Percentiles rank a stretch among this genome's conserved stretches.
These are phyloP conservation scores for Funneliformis caledonium DNA, from an alignment of 371 early-diverging fungal species.

Conservation along the genomic window DNA sequence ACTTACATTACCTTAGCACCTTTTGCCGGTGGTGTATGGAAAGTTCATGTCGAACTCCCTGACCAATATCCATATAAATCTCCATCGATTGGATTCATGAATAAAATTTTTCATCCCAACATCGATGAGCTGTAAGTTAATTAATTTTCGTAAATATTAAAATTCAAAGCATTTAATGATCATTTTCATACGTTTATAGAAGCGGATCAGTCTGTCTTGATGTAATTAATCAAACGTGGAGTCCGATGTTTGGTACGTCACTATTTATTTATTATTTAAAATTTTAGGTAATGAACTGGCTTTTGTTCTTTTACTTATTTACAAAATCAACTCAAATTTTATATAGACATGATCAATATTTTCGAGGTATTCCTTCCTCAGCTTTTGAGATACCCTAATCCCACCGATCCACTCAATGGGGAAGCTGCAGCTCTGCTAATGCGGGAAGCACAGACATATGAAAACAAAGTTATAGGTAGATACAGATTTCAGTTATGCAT, in stretches of 20 bases:
- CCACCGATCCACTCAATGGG: constrained; percentile 99
- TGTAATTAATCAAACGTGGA: constrained; percentile 99
- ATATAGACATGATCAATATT: constrained; percentile 94
- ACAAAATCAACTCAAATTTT: neutral
- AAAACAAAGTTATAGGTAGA: constrained; percentile 91
- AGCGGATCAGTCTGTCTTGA: constrained; percentile 99
- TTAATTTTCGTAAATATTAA: neutral
- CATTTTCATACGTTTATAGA: constrained; percentile 50
- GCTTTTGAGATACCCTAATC: constrained; percentile 97
- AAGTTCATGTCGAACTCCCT: constrained; percentile 97
- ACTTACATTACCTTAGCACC: constrained; percentile 69
- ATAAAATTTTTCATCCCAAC: constrained; percentile 99
- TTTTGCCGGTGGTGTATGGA: constrained; percentile 95
- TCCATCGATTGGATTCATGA: constrained; percentile 99
- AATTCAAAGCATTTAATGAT: constrained; percentile 9
- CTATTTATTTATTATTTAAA: neutral
- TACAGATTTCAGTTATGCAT: neutral
- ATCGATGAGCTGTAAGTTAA: constrained; percentile 96
- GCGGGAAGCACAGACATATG: constrained; percentile 92
- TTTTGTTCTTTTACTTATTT: neutral
- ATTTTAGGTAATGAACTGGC: neutral
- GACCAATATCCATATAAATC: constrained; percentile 99
- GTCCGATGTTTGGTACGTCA: constrained; percentile 96
- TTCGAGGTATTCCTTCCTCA: constrained; percentile 99
- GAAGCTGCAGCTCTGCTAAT: constrained; percentile 98